phyloP scores from a whole-genome alignment of 257 asterid genomes.

The Haberlea rhodopensis region DNA sequence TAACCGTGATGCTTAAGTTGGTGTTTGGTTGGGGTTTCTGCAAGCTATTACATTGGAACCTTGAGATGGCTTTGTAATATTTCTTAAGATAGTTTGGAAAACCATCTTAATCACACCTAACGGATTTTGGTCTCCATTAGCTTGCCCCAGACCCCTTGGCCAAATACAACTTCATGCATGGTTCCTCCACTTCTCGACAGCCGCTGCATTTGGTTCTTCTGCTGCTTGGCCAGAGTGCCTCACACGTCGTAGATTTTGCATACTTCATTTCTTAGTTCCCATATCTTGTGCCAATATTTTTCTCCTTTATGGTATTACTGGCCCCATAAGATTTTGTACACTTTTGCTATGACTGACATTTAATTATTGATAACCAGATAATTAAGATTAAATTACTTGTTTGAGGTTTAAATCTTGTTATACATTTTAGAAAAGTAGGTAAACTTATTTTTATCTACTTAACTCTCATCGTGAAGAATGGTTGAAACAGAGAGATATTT shows the following conservation, averaged over 20 bases:
- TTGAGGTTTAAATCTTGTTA: background rate
- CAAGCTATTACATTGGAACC: too few relatives aligned
- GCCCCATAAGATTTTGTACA: background rate
- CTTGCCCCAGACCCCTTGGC: background rate
- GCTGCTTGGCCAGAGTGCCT: background rate
- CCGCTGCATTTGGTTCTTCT: background rate
- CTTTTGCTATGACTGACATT: background rate
- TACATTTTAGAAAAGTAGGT: background rate
- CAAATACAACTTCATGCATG: background rate
- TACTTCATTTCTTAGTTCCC: background rate
- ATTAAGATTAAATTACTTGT: background rate
- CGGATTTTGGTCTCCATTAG: background rate
- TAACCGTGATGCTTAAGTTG: too few relatives aligned
- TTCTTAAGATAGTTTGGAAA: background rate
- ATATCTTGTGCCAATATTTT: background rate
- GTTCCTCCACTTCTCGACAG: background rate
- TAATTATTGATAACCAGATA: too few relatives aligned
- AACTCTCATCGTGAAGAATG: too few relatives aligned
- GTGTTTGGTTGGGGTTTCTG: too few relatives aligned
- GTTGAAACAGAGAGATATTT: too few relatives aligned
- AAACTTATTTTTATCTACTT: too few relatives aligned
- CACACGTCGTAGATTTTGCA: background rate
- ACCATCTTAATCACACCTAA: too few relatives aligned
- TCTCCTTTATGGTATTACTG: background rate
- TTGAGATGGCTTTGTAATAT: background rate